These are phyloP conservation scores for Pseudovirgaria hyperparasitica DNA, from an alignment of 2,329 filamentous ascomycete species.

Conservation along the genomic window DNA sequence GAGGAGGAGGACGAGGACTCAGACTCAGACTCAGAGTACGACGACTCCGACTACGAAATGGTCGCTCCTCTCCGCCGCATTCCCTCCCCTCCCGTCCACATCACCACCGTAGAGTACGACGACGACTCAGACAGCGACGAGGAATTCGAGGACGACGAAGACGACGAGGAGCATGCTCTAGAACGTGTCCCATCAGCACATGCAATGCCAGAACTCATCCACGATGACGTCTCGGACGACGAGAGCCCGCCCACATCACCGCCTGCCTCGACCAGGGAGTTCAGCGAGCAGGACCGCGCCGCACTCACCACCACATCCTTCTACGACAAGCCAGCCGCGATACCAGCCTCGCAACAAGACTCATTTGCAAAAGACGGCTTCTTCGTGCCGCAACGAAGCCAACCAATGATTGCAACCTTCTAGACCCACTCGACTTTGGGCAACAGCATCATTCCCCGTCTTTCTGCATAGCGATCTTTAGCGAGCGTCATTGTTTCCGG, in stretches of 20 bases:
- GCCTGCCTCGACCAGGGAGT: constrained; percentile 29
- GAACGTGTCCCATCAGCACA: constrained; percentile 29
- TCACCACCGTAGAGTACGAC: constrained; percentile 29
- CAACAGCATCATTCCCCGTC: no score
- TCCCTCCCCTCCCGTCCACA: constrained; percentile 26
- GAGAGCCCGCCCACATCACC: constrained; percentile 35
- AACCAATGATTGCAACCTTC: constrained; percentile 27
- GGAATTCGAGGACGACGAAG: constrained; percentile 34
- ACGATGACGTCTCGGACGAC: constrained; percentile 37
- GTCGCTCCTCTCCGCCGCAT: constrained; percentile 27
- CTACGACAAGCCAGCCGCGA: constrained; percentile 25
- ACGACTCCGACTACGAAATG: constrained; percentile 38
- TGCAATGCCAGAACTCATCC: constrained; percentile 36
- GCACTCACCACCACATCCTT: constrained; percentile 33
- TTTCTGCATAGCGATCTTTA: no score
- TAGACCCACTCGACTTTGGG: no score
- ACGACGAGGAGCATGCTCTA: constrained; percentile 33
- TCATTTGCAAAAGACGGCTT: constrained; percentile 25
- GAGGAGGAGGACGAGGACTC: constrained; percentile 62
- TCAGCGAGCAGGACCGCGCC: constrained; percentile 31
- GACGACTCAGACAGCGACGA: constrained; percentile 29
- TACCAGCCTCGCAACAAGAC: constrained; percentile 17
- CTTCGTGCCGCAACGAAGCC: constrained; percentile 27
- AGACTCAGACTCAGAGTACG: constrained; percentile 38
- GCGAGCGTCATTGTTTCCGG: no score